These are phyloP conservation scores for Triglochin maritima DNA, from an alignment of 106 monocot species.

Conservation along the genomic window DNA sequence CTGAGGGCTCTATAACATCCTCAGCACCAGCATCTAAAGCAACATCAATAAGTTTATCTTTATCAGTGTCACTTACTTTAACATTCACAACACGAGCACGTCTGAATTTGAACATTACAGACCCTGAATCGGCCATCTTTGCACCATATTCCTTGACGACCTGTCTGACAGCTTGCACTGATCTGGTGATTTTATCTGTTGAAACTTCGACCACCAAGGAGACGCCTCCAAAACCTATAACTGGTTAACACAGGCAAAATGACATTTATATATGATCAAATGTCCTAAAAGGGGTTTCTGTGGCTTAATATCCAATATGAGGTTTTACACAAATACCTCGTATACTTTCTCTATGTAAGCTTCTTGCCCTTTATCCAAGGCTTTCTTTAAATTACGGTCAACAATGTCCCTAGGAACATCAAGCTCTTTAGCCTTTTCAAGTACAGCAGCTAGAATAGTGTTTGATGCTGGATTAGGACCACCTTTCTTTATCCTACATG, in stretches of 20 bases:
- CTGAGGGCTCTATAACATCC: constrained; percentile 83
- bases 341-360: constrained; percentile 90
- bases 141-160: constrained; percentile 82
- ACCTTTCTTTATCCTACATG: constrained; percentile 82
- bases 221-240: constrained; percentile 96
- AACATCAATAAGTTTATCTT: constrained; percentile 65
- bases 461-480: constrained; percentile 87
- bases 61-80: constrained; percentile 52
- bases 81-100: constrained; percentile 77
- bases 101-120: constrained; percentile 83
- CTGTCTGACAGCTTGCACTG: constrained; percentile 71
- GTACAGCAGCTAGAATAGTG: constrained; percentile 55
- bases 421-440: constrained; percentile 94
- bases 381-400: constrained; percentile 92
- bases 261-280: no score
- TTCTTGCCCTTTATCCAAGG: constrained; percentile 91
- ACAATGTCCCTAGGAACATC: constrained; percentile 92
- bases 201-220: constrained; percentile 88
- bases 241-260: constrained; percentile 20
- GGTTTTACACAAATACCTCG: constrained; percentile 35
- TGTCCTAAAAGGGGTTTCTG: no score
- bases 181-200: constrained; percentile 92
- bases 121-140: constrained; percentile 91
- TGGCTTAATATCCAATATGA: no score
- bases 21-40: constrained; percentile 96